These are phyloP conservation scores for Phytophthora sp. DNA, from an alignment of 352 stramenopile genomes.

Conservation along the genomic window DNA sequence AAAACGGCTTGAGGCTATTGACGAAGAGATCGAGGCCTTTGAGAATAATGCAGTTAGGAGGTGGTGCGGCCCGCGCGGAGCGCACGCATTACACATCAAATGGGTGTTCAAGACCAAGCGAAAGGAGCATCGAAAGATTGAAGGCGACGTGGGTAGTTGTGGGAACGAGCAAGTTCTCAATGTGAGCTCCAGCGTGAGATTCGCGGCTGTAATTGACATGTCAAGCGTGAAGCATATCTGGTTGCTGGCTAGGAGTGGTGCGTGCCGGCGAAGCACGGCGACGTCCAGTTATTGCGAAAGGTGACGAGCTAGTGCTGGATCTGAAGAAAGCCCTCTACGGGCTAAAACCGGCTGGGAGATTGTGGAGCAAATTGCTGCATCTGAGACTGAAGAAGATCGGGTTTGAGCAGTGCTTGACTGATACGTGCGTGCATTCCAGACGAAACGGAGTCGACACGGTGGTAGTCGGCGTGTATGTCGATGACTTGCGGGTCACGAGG, in stretches of 20 bases:
- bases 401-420: conserved; percentile 22
- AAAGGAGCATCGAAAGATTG: not conserved
- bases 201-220: not conserved
- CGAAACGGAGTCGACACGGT: not conserved
- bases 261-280: conserved; percentile 17
- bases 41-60: not conserved
- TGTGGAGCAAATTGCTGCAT: conserved; percentile 40
- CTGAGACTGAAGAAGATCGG: conserved; percentile 18
- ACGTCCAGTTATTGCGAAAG: conserved; percentile 16
- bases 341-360: conserved; percentile 32
- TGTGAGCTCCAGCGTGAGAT: not conserved
- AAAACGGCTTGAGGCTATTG: conserved; percentile 2
- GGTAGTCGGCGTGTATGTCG: conserved; percentile 32
- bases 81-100: not conserved
- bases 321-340: conserved; percentile 40
- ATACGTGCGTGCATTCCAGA: conserved; percentile 40
- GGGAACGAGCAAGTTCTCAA: conserved; percentile 27
- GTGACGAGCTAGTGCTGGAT: conserved; percentile 11
- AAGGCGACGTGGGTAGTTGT: not conserved
- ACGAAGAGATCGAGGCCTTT: not conserved
- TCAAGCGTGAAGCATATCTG: not conserved
- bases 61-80: not conserved
- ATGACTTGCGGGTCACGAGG: conserved; percentile 35
- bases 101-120: not conserved
- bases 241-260: not conserved